phyloP scores from a whole-genome alignment of 2,329 filamentous ascomycete genomes.

The Sarocladiaceae sp. region DNA sequence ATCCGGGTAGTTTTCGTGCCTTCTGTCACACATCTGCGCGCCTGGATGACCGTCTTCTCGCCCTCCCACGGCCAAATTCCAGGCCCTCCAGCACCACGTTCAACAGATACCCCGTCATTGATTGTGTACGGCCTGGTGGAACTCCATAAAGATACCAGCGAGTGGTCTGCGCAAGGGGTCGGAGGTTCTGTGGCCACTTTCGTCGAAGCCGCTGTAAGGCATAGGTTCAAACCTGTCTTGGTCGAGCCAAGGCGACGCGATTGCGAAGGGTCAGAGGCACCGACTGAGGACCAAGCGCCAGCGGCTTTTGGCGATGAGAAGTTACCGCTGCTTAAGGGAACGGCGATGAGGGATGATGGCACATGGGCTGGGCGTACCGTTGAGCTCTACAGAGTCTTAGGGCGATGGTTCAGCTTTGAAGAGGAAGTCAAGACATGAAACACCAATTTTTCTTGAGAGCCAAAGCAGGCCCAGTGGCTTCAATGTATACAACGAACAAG shows the following conservation, averaged over 20 bases:
- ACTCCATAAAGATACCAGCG: conserved; percentile 60
- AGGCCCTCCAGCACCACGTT: conserved; percentile 26
- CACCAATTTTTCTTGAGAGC: not conserved
- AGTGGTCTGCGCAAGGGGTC: conserved; percentile 71
- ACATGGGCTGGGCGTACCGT: conserved; percentile 54
- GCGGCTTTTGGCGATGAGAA: conserved; percentile 37
- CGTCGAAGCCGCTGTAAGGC: conserved; percentile 51
- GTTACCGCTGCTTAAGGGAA: conserved; percentile 57
- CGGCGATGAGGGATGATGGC: conserved; percentile 42
- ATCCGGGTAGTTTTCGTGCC: conserved; percentile 67
- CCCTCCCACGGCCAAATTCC: conserved; percentile 27
- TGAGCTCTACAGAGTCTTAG: conserved; percentile 48
- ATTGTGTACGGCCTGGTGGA: conserved; percentile 60
- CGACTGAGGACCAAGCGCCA: not conserved
- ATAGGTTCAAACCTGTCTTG: conserved; percentile 37
- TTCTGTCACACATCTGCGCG: conserved; percentile 70
- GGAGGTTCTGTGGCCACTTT: conserved; percentile 54
- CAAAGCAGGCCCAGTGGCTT: too few relatives aligned
- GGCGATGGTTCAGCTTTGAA: conserved; percentile 54
- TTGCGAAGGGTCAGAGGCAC: conserved; percentile 15
- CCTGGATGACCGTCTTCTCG: conserved; percentile 59
- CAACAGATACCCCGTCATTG: conserved; percentile 35
- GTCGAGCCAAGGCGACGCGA: conserved; percentile 35
- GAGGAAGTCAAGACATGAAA: not conserved
- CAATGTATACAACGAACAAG: too few relatives aligned